Conservation (phyloP, 495 filamentous ascomycete genomes). For the Cryomyces minteri region DNA sequence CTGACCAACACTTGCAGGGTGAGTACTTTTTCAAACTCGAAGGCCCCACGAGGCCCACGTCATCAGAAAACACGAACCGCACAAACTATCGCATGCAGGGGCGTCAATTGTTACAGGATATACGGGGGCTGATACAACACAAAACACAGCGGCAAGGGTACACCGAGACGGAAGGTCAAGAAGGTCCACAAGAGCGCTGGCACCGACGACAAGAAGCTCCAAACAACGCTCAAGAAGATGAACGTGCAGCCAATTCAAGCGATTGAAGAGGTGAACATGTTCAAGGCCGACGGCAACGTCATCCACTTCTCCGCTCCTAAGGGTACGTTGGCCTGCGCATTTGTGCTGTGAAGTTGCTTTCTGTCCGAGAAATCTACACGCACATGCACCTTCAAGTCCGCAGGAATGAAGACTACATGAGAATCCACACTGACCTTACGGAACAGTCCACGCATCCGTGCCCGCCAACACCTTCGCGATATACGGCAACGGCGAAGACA, state of each 20-base stretch:
- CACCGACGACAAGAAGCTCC: constrained; percentile 98
- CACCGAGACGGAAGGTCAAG: constrained; percentile 94
- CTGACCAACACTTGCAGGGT: not conserved
- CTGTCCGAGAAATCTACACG: not conserved
- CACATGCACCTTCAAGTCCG: too few relatives aligned
- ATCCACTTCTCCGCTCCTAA: constrained; percentile 97
- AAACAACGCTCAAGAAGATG: constrained; percentile 41
- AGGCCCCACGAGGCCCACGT: not conserved
- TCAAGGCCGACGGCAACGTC: constrained; percentile 98
- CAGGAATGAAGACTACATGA: not conserved
- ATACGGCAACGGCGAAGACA: constrained; percentile 97
- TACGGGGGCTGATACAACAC: not conserved
- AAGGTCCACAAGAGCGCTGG: constrained; percentile 79
- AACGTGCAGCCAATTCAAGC: constrained; percentile 62
- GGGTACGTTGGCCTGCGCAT: constrained; percentile 36
- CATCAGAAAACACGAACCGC: not conserved
- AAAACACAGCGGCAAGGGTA: constrained; percentile 76
- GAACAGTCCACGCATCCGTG: constrained; percentile 80
- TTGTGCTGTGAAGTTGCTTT: not conserved
- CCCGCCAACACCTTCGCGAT: constrained; percentile 98
- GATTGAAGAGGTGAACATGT: constrained; percentile 99
- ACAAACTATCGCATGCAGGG: not conserved
- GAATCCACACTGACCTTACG: not conserved
- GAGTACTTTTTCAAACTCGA: not conserved
- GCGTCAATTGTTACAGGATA: not conserved